A percentile compares a stretch with the other conserved stretches of the same genome.
These are phyloP conservation scores for Lathyrus sativus DNA, from an alignment of 306 rosid species.

Conservation along the genomic window DNA sequence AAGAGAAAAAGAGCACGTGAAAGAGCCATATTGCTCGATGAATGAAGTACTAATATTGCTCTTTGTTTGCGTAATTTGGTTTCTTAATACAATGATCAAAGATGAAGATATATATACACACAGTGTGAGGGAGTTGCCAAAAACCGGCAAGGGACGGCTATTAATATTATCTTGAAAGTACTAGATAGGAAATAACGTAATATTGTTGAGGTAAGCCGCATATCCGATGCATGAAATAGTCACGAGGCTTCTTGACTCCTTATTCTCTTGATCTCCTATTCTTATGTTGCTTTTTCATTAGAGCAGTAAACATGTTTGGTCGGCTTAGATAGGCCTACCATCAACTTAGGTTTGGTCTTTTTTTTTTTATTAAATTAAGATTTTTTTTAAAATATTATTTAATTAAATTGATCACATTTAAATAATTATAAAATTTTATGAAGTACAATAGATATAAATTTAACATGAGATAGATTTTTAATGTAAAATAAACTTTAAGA, in stretches of 20 bases:
- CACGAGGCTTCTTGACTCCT: neutral
- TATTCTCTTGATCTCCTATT: neutral
- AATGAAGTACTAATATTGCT: neutral
- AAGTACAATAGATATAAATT: too few relatives aligned
- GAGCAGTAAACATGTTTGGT: too few relatives aligned
- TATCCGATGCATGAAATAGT: neutral
- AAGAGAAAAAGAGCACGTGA: conserved; percentile 25
- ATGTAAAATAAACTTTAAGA: too few relatives aligned
- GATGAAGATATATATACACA: neutral
- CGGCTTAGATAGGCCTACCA: too few relatives aligned
- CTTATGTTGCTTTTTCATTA: neutral
- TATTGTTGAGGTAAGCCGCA: neutral
- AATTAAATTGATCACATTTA: too few relatives aligned
- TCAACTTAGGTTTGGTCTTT: too few relatives aligned
- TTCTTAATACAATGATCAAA: neutral
- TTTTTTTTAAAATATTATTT: too few relatives aligned
- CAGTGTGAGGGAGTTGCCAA: neutral
- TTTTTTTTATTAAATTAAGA: too few relatives aligned
- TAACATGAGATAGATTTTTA: too few relatives aligned
- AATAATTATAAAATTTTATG: too few relatives aligned
- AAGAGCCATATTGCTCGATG: conserved; percentile 16
- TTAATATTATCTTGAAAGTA: neutral
- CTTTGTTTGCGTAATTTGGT: neutral
- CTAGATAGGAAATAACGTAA: neutral
- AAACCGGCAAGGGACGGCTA: conserved; percentile 26